Percentiles rank a stretch among this genome's conserved stretches.
These are phyloP conservation scores for Phytopythium kandeliae DNA, from an alignment of 352 stramenopile species.

Conservation along the genomic window DNA sequence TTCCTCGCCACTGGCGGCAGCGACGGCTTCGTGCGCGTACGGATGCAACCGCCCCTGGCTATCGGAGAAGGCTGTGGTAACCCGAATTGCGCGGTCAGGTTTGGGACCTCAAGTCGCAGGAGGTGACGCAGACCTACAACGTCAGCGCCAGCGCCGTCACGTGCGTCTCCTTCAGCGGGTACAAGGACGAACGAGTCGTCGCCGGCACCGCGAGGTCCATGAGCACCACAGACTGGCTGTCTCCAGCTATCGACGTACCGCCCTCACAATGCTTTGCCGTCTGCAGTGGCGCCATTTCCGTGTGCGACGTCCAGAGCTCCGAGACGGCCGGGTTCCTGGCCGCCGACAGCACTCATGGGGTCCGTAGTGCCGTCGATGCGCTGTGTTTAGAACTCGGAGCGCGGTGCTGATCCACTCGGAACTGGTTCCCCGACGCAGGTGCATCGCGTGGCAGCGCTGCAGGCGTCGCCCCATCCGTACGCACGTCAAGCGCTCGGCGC, in stretches of 20 bases:
- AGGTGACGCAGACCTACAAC: conserved; percentile 58
- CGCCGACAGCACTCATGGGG: conserved; percentile 34
- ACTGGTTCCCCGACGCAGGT: too few relatives aligned
- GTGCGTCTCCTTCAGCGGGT: conserved; percentile 58
- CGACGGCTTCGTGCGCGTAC: conserved; percentile 49
- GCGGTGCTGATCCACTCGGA: too few relatives aligned
- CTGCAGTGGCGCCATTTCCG: conserved; percentile 48
- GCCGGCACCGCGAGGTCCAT: conserved; percentile 55
- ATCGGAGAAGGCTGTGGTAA: background rate
- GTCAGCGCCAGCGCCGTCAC: conserved; percentile 59
- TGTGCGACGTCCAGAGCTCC: conserved; percentile 57
- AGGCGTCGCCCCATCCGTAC: conserved; percentile 60
- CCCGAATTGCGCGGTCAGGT: conserved; percentile 14
- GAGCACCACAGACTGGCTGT: too few relatives aligned
- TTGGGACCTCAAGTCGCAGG: conserved; percentile 74
- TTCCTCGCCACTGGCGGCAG: conserved; percentile 56
- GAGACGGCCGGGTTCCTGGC: conserved; percentile 44
- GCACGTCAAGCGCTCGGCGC: conserved; percentile 46
- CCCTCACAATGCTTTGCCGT: background rate
- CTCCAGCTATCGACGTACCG: background rate
- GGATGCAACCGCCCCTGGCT: background rate
- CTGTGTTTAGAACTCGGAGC: too few relatives aligned
- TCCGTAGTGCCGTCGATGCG: conserved; percentile 1
- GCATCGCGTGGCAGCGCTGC: conserved; percentile 43
- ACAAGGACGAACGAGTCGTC: conserved; percentile 71